phyloP scores from a whole-genome alignment of 1,139 yeast species.

The Scheffersomyces segobiensis region DNA sequence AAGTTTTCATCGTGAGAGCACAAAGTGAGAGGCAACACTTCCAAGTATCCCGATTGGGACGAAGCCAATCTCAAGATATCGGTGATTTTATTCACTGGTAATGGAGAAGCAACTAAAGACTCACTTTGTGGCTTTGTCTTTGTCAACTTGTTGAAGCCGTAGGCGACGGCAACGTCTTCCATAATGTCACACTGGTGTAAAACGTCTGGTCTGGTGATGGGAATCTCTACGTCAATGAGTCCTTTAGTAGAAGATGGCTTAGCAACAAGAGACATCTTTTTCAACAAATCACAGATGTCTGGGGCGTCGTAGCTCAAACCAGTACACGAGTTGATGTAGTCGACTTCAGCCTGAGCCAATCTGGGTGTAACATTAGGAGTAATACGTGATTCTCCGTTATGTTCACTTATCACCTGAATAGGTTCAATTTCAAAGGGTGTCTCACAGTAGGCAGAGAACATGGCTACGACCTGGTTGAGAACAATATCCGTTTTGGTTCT shows the following conservation, averaged over 20 bases:
- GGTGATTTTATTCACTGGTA: slow-evolving; percentile 86
- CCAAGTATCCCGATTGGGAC: slow-evolving; percentile 94
- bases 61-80: slow-evolving; percentile 90
- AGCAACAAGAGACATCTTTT: slow-evolving; percentile 81
- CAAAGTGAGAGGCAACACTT: slow-evolving; percentile 91
- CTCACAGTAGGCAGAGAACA: slow-evolving; percentile 87
- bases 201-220: slow-evolving; percentile 93
- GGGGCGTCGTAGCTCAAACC: slow-evolving; percentile 73
- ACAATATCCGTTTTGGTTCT: slow-evolving; percentile 90
- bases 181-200: slow-evolving; percentile 97
- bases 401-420: slow-evolving; percentile 78
- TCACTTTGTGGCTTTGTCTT: slow-evolving; percentile 82
- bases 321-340: slow-evolving; percentile 88
- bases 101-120: slow-evolving; percentile 80
- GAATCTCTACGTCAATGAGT: slow-evolving; percentile 69
- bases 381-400: slow-evolving; percentile 74
- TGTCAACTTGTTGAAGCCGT: slow-evolving; percentile 87
- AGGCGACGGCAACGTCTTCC: slow-evolving; percentile 98
- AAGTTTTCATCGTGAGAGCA: slow-evolving; percentile 98
- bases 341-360: slow-evolving; percentile 69
- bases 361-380: slow-evolving; percentile 76
- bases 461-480: slow-evolving; percentile 87
- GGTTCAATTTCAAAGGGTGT: slow-evolving; percentile 87
- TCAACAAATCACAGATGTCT: slow-evolving; percentile 67
- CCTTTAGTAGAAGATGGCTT: slow-evolving; percentile 47